phyloP scores from a whole-genome alignment of 148 eudicot genomes.

The Cornus florida region DNA sequence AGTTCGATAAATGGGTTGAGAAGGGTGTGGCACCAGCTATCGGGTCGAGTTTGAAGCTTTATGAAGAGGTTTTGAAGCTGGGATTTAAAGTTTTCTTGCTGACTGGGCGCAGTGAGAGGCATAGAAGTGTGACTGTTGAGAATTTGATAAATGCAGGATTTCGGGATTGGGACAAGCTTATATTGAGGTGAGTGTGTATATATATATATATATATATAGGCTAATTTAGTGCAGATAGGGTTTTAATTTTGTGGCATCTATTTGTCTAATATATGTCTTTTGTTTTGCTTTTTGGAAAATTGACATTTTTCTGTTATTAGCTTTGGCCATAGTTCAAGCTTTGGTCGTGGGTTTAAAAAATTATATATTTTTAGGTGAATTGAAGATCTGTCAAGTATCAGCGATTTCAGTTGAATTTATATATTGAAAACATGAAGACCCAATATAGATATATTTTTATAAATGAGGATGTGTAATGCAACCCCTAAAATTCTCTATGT shows the following conservation, averaged over 20 bases:
- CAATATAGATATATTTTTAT: background rate
- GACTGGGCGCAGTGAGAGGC: constrained; percentile 74
- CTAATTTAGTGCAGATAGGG: background rate
- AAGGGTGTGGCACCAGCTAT: constrained; percentile 64
- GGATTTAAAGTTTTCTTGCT: constrained; percentile 79
- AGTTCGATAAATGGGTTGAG: constrained; percentile 84
- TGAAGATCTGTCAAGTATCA: background rate
- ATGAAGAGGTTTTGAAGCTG: constrained; percentile 60
- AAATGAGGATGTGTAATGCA: too few species aligned
- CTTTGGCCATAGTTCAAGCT: background rate
- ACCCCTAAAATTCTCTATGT: too few species aligned
- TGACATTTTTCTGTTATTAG: background rate
- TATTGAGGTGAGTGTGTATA: constrained; percentile 75
- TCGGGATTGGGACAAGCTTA: constrained; percentile 72
- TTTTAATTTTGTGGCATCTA: background rate
- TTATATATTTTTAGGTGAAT: background rate
- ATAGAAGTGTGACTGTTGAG: constrained; percentile 57
- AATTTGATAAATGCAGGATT: constrained; percentile 76
- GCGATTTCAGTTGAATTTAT: background rate
- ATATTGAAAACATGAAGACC: background rate
- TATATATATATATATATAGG: too few species aligned
- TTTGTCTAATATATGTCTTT: background rate
- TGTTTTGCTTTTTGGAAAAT: background rate
- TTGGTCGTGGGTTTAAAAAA: background rate
- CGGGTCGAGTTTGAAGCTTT: constrained; percentile 66